Conservation (phyloP, 805 yeast species). For the Lipomyces lipofer region DNA sequence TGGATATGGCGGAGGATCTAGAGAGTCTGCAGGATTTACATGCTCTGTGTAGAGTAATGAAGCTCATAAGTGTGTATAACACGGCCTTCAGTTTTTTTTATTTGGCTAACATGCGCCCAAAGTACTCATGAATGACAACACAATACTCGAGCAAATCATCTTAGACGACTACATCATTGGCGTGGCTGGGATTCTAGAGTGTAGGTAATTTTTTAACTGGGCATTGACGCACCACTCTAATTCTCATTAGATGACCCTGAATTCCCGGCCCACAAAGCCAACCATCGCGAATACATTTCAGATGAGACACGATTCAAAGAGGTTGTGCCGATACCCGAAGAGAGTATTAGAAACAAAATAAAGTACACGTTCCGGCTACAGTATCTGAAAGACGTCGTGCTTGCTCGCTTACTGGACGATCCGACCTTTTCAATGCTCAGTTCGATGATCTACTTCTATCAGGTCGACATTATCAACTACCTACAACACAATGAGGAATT, state of each 20-base stretch:
- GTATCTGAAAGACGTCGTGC: constrained; percentile 80
- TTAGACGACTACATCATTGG: constrained; percentile 56
- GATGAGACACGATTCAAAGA: constrained; percentile 66
- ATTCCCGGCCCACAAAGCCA: constrained; percentile 75
- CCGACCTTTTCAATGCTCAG: constrained; percentile 66
- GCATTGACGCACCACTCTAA: too few relatives aligned
- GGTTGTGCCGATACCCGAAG: constrained; percentile 62
- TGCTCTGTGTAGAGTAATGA: constrained; percentile 68
- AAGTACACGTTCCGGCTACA: constrained; percentile 75
- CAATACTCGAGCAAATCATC: constrained; percentile 58
- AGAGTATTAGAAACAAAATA: constrained; percentile 54
- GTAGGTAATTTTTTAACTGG: constrained; percentile 18
- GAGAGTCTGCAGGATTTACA: constrained; percentile 60
- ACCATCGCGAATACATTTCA: constrained; percentile 65
- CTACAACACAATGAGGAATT: constrained; percentile 55
- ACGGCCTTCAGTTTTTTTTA: neutral
- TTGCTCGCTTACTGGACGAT: constrained; percentile 82
- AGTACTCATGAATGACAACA: constrained; percentile 67
- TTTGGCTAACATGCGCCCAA: neutral
- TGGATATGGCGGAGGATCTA: constrained; percentile 56
- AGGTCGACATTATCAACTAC: constrained; percentile 62
- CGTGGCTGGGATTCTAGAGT: constrained; percentile 78
- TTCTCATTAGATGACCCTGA: constrained; percentile 66
- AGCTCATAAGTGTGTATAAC: constrained; percentile 45
- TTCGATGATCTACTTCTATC: constrained; percentile 66